Evolutionary conservation across 2,329 filamentous ascomycete genomes (phyloP), one percentile per base, ranked within the genome.

Genomic region (Aspergillus intermedius): DNA sequence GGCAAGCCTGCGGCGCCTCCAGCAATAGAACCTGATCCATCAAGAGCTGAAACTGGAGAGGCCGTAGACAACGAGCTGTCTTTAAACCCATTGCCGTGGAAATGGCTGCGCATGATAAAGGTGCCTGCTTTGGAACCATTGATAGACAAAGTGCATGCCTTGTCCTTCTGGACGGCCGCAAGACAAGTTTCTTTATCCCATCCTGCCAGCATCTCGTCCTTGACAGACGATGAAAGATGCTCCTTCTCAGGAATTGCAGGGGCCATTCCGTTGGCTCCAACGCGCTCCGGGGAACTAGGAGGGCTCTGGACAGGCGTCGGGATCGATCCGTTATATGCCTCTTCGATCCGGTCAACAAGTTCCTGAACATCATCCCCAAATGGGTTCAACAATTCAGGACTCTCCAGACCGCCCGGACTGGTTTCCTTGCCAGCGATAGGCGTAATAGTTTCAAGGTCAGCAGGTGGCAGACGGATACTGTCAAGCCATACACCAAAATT

Each of bases 131-230:
- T 82, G 2, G 89, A 94, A 19, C 88, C 89, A 47, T 76, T 87
- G 47, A 94, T 72, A 3, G 89, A 95, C 10, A 81, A 80, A 0
- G 87, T 81, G 58, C 84, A 87, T 58, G 83, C 83, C 44, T 77
- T 80, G 48, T 87, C 75, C 50, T 75, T 81, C 50, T 86, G 82
- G 44, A 88, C 77, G 34, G 80, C 76, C 9, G 83, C 79, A 46
- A 93, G 73, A 28, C 86, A 87, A 12, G 75, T 71, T 19, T 95
- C 90, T 61, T 84, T 83, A 35, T 82, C 86, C 91, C 91, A 96
- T 43, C 87, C 81, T 17, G 80, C 75, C 49, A 89, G 72, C 79
- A 96, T 87, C 56, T 88, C 80, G 53, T 93, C 87, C 55, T 79
- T 82, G 57, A 89, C 80, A 23, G 74, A 76, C 13, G 73, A 66